Evolutionary conservation across 139 green algal species (phyloP).

Genomic region (Chlorella sp.): DNA sequence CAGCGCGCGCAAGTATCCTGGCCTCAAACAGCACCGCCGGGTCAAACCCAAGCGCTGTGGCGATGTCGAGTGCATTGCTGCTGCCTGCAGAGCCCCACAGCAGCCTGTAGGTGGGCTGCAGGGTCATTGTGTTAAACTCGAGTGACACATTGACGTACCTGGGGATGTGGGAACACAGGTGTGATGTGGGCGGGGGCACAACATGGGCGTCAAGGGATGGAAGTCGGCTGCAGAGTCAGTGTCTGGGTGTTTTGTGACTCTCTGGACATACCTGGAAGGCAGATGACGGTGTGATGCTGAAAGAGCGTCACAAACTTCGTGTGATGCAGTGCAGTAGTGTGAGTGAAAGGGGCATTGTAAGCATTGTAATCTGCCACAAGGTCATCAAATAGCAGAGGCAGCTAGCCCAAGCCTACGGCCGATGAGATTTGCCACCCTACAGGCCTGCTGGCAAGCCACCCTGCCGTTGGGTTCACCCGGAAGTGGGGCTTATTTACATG

Average conservation of each 20-base stretch:
- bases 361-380: no score
- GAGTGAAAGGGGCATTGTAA: background rate
- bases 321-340: background rate
- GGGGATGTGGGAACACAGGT: background rate
- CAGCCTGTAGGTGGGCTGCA: slow-evolving; percentile 80
- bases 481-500: no score
- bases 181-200: background rate
- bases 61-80: slow-evolving; percentile 67
- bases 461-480: no score
- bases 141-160: slow-evolving; percentile 73
- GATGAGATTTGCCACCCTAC: background rate
- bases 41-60: slow-evolving; percentile 26
- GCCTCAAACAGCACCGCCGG: no score
- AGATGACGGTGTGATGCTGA: no score
- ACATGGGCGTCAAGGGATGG: background rate
- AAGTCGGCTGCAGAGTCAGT: no score
- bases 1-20: no score
- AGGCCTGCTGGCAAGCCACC: background rate
- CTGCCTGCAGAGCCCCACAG: slow-evolving; percentile 74
- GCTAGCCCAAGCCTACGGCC: no score
- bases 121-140: slow-evolving; percentile 74
- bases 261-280: no score
- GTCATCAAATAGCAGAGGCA: no score
- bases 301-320: no score
- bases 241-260: no score